Evolutionary conservation across 2,329 filamentous ascomycete genomes (phyloP), one percentile per base, ranked within the genome.

Genomic region (Coniosporium tulheliwenetii): DNA sequence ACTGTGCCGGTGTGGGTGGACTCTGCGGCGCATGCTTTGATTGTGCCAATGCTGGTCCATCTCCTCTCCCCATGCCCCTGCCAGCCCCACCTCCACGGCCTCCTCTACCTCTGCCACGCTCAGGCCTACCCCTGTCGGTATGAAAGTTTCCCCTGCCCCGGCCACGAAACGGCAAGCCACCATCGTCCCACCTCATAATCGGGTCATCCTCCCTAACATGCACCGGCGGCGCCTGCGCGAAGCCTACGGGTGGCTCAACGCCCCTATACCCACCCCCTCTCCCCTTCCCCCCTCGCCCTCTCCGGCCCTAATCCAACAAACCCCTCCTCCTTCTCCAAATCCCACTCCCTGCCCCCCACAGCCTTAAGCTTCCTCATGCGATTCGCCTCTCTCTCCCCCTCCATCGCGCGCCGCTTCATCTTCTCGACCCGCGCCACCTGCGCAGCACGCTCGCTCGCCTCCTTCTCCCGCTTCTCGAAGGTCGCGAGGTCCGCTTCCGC

Each of bases 401-500:
- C 73, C 73, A 79, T 76, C 41, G 69, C 66, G 43, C 69, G 69
- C 30, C 73, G 57, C 43, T 75, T 69, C 42, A 60, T 55, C 26
- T 64, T 55, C 48, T 77, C 69, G 26, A 60, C 62, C 39, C 67
- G 66, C 42, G 70, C 61, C 42, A 55, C 52, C 47, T 62, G 57
- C 9, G 56, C 53, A 12, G 59, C 55, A 37, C 73, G 68, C 47
- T 69, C 64, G 15, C 68, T 67, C 0, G 73, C 70, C 8, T 73
- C 59, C 30, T 71, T 70, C 51, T 81, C 77, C n/a, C 76, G 67
- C 43, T 76, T 68, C 35, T 75, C 67, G 52, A 79, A 81, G 0
- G 69, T 71, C 2, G 75, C 75, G 41, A 72, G 69, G 47, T 82
- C 78, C n/a, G 75, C 75, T 60, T 81, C 73, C n/a, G 76, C 75